Evolutionary conservation across 2,329 filamentous ascomycete species (phyloP).

Genomic region (Fusarium sp.): DNA sequence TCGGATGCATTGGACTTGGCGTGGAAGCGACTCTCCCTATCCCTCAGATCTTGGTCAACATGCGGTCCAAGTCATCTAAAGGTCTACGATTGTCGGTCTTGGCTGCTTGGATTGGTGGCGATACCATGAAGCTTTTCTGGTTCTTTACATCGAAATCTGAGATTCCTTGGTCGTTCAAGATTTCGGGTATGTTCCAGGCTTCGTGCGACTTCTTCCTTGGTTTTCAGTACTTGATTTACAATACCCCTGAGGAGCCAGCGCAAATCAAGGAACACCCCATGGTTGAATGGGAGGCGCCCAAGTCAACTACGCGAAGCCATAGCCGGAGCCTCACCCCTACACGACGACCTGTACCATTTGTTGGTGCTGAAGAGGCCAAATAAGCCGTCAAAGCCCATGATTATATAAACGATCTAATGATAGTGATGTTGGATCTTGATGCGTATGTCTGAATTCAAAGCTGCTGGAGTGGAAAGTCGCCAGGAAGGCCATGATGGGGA

Average conservation of each 20-base stretch:
- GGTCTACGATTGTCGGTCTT: slow-evolving; percentile 83
- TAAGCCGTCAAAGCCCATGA: slow-evolving; percentile 2
- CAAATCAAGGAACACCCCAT: slow-evolving; percentile 54
- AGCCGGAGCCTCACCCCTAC: slow-evolving; percentile 55
- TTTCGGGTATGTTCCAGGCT: slow-evolving; percentile 85
- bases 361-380: slow-evolving; percentile 48
- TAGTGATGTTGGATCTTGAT: slow-evolving; percentile 16
- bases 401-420: slow-evolving; percentile 36
- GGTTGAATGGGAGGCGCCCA: slow-evolving; percentile 51
- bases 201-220: slow-evolving; percentile 80
- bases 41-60: slow-evolving; percentile 81
- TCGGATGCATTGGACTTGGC: slow-evolving; percentile 80
- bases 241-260: slow-evolving; percentile 57
- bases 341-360: slow-evolving; percentile 54
- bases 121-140: slow-evolving; percentile 89
- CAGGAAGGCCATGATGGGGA: not conserved
- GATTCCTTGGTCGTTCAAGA: slow-evolving; percentile 83
- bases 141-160: slow-evolving; percentile 78
- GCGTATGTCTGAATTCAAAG: slow-evolving; percentile 9
- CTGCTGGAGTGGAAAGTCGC: slow-evolving; percentile 3
- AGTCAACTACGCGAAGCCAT: slow-evolving; percentile 42
- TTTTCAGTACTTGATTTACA: slow-evolving; percentile 79
- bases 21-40: slow-evolving; percentile 86
- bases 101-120: slow-evolving; percentile 81
- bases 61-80: slow-evolving; percentile 75